phyloP scores from a whole-genome alignment of 106 monocot species.

The Allium fistulosum region DNA sequence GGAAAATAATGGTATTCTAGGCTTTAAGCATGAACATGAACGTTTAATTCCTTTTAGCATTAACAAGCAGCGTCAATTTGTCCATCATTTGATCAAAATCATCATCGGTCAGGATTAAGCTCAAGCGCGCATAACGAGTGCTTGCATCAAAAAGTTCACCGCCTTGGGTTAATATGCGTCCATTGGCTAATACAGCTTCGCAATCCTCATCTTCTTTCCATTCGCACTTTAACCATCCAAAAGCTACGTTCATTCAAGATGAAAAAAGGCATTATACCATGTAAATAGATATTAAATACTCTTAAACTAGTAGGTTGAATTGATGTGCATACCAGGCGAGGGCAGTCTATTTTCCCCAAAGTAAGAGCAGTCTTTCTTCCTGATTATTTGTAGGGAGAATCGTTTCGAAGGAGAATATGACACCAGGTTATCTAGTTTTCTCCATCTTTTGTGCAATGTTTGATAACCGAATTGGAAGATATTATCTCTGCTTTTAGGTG shows the following conservation, averaged over 20 bases:
- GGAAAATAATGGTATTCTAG: too few relatives aligned
- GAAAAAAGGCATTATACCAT: background rate
- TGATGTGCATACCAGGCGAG: conserved; percentile 33
- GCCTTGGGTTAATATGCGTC: conserved; percentile 35
- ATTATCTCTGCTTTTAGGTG: conserved; percentile 14
- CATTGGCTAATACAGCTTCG: conserved; percentile 20
- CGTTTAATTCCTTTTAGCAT: too few relatives aligned
- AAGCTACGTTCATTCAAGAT: conserved; percentile 29
- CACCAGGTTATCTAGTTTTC: conserved; percentile 27
- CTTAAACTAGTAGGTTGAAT: too few relatives aligned
- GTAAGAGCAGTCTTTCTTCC: conserved; percentile 50
- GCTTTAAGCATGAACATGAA: too few relatives aligned
- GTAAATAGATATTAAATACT: too few relatives aligned
- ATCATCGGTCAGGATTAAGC: conserved; percentile 11
- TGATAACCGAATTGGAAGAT: conserved; percentile 52
- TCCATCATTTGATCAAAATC: conserved; percentile 15
- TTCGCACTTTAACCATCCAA: conserved; percentile 65
- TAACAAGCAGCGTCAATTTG: too few relatives aligned
- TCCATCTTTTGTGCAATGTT: conserved; percentile 41
- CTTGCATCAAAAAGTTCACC: conserved; percentile 23
- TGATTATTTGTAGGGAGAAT: conserved; percentile 57
- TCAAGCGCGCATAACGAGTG: conserved; percentile 36
- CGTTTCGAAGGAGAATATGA: conserved; percentile 30
- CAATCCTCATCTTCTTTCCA: conserved; percentile 22
- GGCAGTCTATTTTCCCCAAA: conserved; percentile 38